Conservation (phyloP, 2,329 filamentous ascomycete genomes). For the Phyllosticta ampelicida region DNA sequence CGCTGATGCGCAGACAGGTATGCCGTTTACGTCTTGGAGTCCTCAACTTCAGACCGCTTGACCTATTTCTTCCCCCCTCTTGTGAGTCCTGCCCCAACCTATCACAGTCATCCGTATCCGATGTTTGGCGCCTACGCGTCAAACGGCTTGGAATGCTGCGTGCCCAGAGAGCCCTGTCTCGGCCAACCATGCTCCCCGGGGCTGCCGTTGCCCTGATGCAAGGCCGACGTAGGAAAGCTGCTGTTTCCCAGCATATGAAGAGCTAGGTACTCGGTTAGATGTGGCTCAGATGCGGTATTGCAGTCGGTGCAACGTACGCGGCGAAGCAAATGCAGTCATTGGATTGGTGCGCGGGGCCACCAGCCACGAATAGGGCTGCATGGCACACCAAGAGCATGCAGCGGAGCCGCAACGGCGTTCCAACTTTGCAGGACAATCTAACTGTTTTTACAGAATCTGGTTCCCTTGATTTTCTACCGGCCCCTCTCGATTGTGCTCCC, state of each 20-base stretch:
- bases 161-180: background rate
- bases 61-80: slow-evolving; percentile 39
- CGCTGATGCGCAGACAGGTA: slow-evolving; percentile 47
- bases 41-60: slow-evolving; percentile 37
- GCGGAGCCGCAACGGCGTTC: background rate
- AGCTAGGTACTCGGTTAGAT: background rate
- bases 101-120: background rate
- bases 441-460: slow-evolving; percentile 48
- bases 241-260: background rate
- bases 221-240: background rate
- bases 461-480: slow-evolving; percentile 63
- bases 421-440: slow-evolving; percentile 12
- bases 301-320: slow-evolving; percentile 5
- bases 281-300: background rate
- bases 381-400: slow-evolving; percentile 1
- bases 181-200: background rate
- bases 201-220: background rate
- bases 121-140: slow-evolving; percentile 8
- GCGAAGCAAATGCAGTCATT: slow-evolving; percentile 9
- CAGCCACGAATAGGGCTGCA: slow-evolving; percentile 11
- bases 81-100: slow-evolving; percentile 24
- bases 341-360: slow-evolving; percentile 5
- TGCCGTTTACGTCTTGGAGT: slow-evolving; percentile 45
- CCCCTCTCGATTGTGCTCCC: slow-evolving; percentile 60
- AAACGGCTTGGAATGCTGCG: background rate